These are phyloP conservation scores for Colletotrichum filicis DNA, from an alignment of 2,329 filamentous ascomycete species.

Conservation along the genomic window DNA sequence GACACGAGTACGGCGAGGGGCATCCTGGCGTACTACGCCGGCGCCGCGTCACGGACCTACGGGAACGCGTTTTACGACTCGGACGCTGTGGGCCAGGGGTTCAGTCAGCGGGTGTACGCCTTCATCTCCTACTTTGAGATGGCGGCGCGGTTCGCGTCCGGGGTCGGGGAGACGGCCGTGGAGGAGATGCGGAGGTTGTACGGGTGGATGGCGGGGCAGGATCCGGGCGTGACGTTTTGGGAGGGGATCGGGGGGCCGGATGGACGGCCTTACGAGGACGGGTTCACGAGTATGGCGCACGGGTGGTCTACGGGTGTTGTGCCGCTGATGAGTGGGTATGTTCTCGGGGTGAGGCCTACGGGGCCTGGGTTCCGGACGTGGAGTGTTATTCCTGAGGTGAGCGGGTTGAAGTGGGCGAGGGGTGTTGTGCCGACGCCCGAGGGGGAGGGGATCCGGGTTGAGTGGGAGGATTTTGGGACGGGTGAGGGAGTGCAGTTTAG, in stretches of 20 bases:
- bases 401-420: slow-evolving; percentile 53
- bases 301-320: slow-evolving; percentile 64
- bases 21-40: slow-evolving; percentile 52
- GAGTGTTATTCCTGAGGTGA: slow-evolving; percentile 50
- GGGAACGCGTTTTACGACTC: slow-evolving; percentile 65
- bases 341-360: slow-evolving; percentile 58
- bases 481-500: slow-evolving; percentile 35
- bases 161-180: slow-evolving; percentile 47
- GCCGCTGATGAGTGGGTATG: slow-evolving; percentile 55
- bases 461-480: slow-evolving; percentile 45
- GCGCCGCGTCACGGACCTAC: slow-evolving; percentile 49
- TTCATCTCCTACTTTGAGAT: slow-evolving; percentile 65
- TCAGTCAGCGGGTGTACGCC: slow-evolving; percentile 59
- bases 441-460: slow-evolving; percentile 48
- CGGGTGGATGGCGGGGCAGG: slow-evolving; percentile 59
- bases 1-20: slow-evolving; percentile 44
- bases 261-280: slow-evolving; percentile 56
- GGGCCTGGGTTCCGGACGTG: slow-evolving; percentile 56
- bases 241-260: slow-evolving; percentile 59
- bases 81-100: slow-evolving; percentile 48
- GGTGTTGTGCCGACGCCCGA: slow-evolving; percentile 55
- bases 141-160: slow-evolving; percentile 55
- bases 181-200: slow-evolving; percentile 59
- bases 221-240: slow-evolving; percentile 61
- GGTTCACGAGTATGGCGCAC: slow-evolving; percentile 60